Base-by-base conservation (phyloP, 768 basidiomycete genomes). In the Leucocoprinus sp. region DNA sequence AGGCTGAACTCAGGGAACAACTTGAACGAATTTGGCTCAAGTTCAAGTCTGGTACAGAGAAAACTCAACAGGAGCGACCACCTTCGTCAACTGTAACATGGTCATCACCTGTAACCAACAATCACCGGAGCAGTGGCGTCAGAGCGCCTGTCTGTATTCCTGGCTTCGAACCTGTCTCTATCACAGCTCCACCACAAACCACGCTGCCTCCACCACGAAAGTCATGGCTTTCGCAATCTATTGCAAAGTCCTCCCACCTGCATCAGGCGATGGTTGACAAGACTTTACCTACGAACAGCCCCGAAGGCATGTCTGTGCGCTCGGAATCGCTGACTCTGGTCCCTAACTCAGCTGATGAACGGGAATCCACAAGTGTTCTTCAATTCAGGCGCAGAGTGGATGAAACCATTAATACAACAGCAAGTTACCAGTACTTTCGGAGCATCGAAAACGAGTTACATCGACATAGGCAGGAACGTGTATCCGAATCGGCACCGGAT, bases 191-290 rank as follows among this genome's bases (percentile, higher is more conserved):
- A 35, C 57, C 63, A 27, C 56, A 63, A 52, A 59, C 66, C n/a
- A 56, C 55, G 2, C 56, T 71, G 26, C 57, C 73, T 4, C 59
- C 67, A 21, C 65, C 70, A 23, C 66, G 68, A 40, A 50, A 70
- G 24, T 88, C 84, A 42, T 76, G 80, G 4, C 72, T 88, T 34
- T 86, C 84, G 15, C 76, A 75, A n/a, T 85, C 84, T 26, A 66
- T 87, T 35, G 77, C 71, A 5, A 74, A 73, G 17, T 70, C 81
- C 15, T 63, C 65, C 12, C 77, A n/a, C 14, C 9, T 84, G 52
- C 72, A 82, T 48, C 67, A 76, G 53, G 72, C 76, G 4, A 70
- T 60, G 45, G 65, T 66, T 18, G 54, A 46, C 42, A 51, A 23
- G 51, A 56, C 21, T 23, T 48, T 14, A 33, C 54, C 23, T 52